Evolutionary conservation across 768 basidiomycete genomes (phyloP), one percentile per base, ranked within the genome.

Genomic region (Podaxis sp.): DNA sequence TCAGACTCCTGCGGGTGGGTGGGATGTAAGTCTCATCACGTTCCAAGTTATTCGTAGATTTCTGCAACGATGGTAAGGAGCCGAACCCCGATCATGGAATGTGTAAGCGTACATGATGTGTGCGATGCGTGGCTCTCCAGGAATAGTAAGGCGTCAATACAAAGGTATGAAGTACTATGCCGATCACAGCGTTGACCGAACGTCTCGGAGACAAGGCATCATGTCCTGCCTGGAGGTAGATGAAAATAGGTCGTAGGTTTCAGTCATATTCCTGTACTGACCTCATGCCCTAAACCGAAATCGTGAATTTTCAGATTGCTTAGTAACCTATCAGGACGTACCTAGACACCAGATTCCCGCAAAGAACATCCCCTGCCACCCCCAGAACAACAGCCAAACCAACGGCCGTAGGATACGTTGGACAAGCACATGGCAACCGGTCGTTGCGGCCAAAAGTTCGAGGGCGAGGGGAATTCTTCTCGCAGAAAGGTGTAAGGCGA

Each of bases 21-120:
- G 87, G 87, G 26, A 89, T 79, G 62, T 84, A 89, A 30, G 89
- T 91, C 74, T 92, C 89, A 64, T 93, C 90, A 9, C 87, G 80
- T 58, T 88, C 88, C 66, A 91, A 81, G 63, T 79, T 73, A 60
- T 81, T 80, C 1, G 80, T 82, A 0, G 77, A 67, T 76, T 81
- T 81, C 80, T 81, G 56, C 9, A 13, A 5, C 19, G 26, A 15
- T 46, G 30, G n/a, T 53, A 3, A 40, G 13, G 6, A 38, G 12
- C 57, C 26, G 26, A 26, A 51, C 49, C 22, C 49, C 24, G 49
- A 12, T 19, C 22, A 19, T 12, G 22, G 49, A 57, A 24, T n/a
- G 24, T 52, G 24, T 54, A n/a, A 57, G 65, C 75, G 79, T 75
- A 91, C 90, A 74, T 89, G 87, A 70, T 84, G 84, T 6, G 72